Conservation (phyloP, 164 flowering plant species). For the Chloranthus sessilifolius region DNA sequence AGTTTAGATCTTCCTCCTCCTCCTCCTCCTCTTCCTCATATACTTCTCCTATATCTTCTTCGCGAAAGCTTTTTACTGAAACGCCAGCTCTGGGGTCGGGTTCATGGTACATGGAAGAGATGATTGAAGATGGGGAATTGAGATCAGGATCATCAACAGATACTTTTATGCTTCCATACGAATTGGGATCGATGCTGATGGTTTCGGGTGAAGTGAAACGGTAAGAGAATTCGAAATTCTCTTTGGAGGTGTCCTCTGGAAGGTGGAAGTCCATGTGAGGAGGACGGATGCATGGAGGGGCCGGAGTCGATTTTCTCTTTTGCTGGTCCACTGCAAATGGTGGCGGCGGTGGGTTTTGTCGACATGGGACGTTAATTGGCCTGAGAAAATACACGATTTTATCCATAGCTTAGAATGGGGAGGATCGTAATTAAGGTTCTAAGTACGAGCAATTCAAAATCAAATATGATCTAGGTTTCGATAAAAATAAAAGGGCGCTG, state of each 20-base stretch:
- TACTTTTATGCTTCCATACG: constrained; percentile 33
- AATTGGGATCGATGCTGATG: constrained; percentile 37
- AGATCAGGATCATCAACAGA: constrained; percentile 40
- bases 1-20: constrained; percentile 50
- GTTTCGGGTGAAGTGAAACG: constrained; percentile 61
- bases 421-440: too few relatives aligned
- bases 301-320: constrained; percentile 14
- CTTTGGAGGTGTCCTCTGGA: constrained; percentile 19
- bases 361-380: constrained; percentile 57
- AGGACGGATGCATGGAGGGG: constrained; percentile 21
- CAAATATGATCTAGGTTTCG: too few relatives aligned
- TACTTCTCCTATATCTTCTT: constrained; percentile 16
- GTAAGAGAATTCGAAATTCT: constrained; percentile 27
- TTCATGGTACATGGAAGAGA: constrained; percentile 46
- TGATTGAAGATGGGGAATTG: constrained; percentile 49
- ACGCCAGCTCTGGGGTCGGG: constrained; percentile 15
- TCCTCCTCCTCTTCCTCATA: constrained; percentile 22
- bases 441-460: too few relatives aligned
- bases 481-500: too few relatives aligned
- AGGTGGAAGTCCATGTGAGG: constrained; percentile 12
- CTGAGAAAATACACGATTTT: constrained; percentile 30
- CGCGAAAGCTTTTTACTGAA: too few relatives aligned
- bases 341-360: constrained; percentile 34
- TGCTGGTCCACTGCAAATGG: constrained; percentile 14
- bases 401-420: too few relatives aligned